Conservation (phyloP, 2,329 filamentous ascomycete genomes). For the Emmonsiellopsis sp. region DNA sequence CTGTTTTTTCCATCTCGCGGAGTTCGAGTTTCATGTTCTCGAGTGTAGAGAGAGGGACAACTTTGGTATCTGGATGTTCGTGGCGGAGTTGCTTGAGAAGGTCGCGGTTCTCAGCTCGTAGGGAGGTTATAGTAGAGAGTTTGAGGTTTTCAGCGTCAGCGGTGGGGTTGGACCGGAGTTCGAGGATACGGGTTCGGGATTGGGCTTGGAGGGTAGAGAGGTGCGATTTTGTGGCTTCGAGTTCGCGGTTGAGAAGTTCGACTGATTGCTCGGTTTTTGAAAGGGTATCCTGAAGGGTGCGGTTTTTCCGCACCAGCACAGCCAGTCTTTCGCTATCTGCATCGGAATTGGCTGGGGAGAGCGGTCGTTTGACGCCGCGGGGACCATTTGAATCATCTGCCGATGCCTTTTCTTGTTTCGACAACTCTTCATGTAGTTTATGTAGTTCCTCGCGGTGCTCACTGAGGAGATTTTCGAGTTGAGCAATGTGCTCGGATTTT, state of each 20-base stretch:
- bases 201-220: constrained; percentile 58
- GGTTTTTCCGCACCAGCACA: constrained; percentile 77
- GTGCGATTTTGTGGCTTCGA: constrained; percentile 64
- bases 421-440: constrained; percentile 64
- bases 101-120: constrained; percentile 76
- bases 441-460: constrained; percentile 77
- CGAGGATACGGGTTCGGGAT: constrained; percentile 71
- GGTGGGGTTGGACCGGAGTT: constrained; percentile 86
- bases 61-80: constrained; percentile 41
- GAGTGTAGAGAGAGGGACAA: constrained; percentile 69
- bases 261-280: constrained; percentile 59
- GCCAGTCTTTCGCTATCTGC: constrained; percentile 63
- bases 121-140: constrained; percentile 63
- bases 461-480: constrained; percentile 79
- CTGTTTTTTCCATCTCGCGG: constrained; percentile 59
- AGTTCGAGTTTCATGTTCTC: constrained; percentile 68
- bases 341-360: constrained; percentile 46
- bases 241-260: constrained; percentile 64
- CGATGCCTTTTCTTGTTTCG: constrained; percentile 46
- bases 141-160: constrained; percentile 79
- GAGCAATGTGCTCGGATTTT: constrained; percentile 63
- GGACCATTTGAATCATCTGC: constrained; percentile 33
- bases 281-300: constrained; percentile 72
- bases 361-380: constrained; percentile 54
- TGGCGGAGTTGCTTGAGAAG: constrained; percentile 63